Evolutionary conservation across 768 basidiomycete genomes (phyloP), one percentile per base, ranked within the genome.

Genomic region (Boletus rubroflammeus): DNA sequence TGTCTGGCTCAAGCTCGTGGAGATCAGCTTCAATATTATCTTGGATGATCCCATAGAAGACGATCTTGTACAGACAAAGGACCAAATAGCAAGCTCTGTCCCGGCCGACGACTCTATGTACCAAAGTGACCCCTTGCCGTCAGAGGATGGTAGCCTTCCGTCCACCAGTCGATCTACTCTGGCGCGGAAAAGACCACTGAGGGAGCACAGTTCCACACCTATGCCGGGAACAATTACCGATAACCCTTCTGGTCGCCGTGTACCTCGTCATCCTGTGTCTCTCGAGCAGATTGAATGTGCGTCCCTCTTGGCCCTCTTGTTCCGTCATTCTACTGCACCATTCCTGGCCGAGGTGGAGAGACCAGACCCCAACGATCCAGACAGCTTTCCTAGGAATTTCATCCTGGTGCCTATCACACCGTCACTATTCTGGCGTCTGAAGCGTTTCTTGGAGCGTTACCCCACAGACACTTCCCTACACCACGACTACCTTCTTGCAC

Each of bases 381-480:
- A 61, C 63, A 75, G 55, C 61, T 69, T 31, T 64, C 75, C 54
- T 69, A 81, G 49, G 14, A 58, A 42, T 13, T 54, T 5, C 31
- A 47, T 68, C 21, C 21, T 47, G 3, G 51, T 60, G 3, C 53
- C 67, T 17, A 53, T 67, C 29, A 47, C 73, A 6, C 62, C 83
- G 3, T 67, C 75, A 0, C 76, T 97, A 46, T 78, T 98, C 19
- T 62, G 68, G 53, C 80, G 82, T 36, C 76, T 88, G 50, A 67
- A 73, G 15, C 76, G 76, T 13, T 91, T 95, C 65, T 77, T 98
- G 38, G 72, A 75, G 15, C 66, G 74, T 35, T 90, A 89, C 65
- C 79, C 85, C 1, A 60, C 74, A 9, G 93, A 97, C 61, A 88
- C 90, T 1, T 87, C 88, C 3, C 78, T 93, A 14, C 84, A 94